Evolutionary conservation across 805 yeast genomes (phyloP), one percentile per base, ranked within the genome.

Genomic region (Nakazawaea ernobii): DNA sequence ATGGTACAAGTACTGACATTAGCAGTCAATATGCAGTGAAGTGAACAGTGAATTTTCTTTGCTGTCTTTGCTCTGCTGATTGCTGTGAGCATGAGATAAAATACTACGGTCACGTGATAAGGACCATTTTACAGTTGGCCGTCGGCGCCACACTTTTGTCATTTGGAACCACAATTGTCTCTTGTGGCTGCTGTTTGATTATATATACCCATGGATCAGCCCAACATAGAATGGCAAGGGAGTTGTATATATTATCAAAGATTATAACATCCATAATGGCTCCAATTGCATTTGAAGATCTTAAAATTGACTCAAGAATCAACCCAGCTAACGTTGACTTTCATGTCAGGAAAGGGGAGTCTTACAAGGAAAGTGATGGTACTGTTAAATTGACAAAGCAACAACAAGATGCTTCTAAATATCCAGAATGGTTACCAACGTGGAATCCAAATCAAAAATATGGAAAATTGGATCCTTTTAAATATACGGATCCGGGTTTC

Each of bases 341-440:
- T 50, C 84, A 79, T 59, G 77, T 75, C 61, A 67, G 71, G 54
- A 67, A 73, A 50, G 81, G 72, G 9, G 70, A 71, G 42, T 83
- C 78, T 55, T 73, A 73, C 43, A 60, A 74, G 36, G 73, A 68
- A 43, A 58, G 59, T 24, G 73, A 77, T 29, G 84, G 83, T 10
- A 66, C 75, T 13, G 65, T 73, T 49, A 59, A 62, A 26, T 75
- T 76, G 14, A 65, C 76, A 42, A 71, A 70, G 53, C 62, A 63
- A 40, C 69, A 63, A 38, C 66, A 68, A 51, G 62, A 70, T 37
- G 47, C 39, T 6, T 54, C 69, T 7, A 45, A 55, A 42, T 73
- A 67, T 61, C 83, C 84, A 2, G 81, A 76, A 9, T 83, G 77
- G 66, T 69, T 82, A 41, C 89, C 89, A 13, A 74, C 85, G 1